Percentiles rank a stretch among this genome's conserved stretches.
Evolutionary conservation across 495 filamentous ascomycete species (phyloP).

Genomic region (Lepidopterella palustris): DNA sequence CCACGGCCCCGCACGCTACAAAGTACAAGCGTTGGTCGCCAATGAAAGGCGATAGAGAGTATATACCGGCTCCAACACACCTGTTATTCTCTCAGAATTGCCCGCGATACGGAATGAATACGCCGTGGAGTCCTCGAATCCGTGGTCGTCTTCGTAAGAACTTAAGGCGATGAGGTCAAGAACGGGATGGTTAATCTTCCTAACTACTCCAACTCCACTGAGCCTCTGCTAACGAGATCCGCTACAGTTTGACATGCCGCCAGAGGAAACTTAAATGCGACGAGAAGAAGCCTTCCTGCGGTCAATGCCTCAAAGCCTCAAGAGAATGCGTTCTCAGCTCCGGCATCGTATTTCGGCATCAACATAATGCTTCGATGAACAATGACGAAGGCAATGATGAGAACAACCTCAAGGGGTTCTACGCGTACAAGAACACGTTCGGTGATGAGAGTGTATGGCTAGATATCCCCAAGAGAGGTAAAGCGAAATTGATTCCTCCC

Average conservation of each 20-base stretch:
- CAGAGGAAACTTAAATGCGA: conserved; percentile 60
- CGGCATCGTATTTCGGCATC: conserved; percentile 61
- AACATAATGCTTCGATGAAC: conserved; percentile 70
- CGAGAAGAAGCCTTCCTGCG: conserved; percentile 52
- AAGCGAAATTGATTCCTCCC: background rate
- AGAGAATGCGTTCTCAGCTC: conserved; percentile 57
- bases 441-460: conserved; percentile 56
- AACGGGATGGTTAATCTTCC: conserved; percentile 20
- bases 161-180: conserved; percentile 18
- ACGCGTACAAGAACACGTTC: conserved; percentile 64
- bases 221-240: background rate
- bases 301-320: conserved; percentile 54
- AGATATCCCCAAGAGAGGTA: conserved; percentile 54
- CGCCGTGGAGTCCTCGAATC: background rate
- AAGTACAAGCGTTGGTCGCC: background rate
- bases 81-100: too few relatives aligned
- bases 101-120: conserved; percentile 3
- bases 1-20: background rate
- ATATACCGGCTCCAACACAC: too few relatives aligned
- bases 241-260: conserved; percentile 52
- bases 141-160: background rate
- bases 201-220: background rate
- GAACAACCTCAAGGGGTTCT: conserved; percentile 55
- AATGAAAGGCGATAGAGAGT: background rate
- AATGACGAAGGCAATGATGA: conserved; percentile 37